A percentile compares a stretch with the other conserved stretches of the same genome.
These are phyloP conservation scores for Hymenoscyphus fructigenus DNA, from an alignment of 2,329 filamentous ascomycete genomes.

Conservation along the genomic window DNA sequence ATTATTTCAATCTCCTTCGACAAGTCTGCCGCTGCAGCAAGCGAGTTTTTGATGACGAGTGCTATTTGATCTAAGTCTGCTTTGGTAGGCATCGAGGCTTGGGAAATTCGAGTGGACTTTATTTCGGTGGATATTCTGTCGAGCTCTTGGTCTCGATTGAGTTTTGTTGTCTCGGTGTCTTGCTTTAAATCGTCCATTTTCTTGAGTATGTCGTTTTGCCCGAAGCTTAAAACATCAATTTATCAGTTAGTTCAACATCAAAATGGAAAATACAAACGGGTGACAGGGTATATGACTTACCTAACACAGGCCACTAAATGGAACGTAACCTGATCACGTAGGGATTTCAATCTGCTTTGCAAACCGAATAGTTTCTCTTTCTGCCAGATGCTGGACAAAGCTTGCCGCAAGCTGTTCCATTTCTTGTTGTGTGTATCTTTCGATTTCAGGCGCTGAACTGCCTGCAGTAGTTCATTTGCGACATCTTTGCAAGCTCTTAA, in stretches of 20 bases:
- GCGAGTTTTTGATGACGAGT: background rate
- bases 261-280: too few species aligned
- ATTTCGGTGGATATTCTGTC: background rate
- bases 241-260: too few species aligned
- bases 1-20: background rate
- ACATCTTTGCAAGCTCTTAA: background rate
- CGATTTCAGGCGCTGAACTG: background rate
- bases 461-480: background rate
- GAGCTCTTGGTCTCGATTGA: background rate
- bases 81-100: background rate
- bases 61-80: background rate
- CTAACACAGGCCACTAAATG: background rate
- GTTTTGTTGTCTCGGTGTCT: background rate
- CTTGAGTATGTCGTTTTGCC: background rate
- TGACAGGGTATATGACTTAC: too few species aligned
- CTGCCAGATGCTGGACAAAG: background rate
- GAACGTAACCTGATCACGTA: background rate
- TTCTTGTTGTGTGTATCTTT: background rate
- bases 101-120: background rate
- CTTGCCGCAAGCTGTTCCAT: background rate
- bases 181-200: background rate
- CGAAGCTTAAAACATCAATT: background rate
- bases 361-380: background rate
- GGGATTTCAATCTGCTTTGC: background rate
- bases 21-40: background rate